A percentile compares a stretch with the other conserved stretches of the same genome.
These are phyloP conservation scores for Hibiscus mutabilis DNA, from an alignment of 345 rosid genomes.

Conservation along the genomic window DNA sequence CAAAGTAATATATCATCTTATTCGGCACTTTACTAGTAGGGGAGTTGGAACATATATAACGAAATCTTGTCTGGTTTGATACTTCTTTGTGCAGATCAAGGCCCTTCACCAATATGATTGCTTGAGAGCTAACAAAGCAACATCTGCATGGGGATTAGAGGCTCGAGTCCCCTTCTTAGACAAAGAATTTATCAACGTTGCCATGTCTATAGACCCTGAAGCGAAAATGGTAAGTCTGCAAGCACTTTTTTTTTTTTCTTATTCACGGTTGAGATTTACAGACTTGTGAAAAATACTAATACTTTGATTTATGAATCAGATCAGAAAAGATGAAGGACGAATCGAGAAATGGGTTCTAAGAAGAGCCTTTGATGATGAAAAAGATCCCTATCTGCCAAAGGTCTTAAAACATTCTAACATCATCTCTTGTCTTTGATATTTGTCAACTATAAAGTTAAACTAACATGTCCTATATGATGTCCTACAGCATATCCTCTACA, in stretches of 20 bases:
- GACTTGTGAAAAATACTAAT: background rate
- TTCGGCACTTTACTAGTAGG: background rate
- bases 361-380: conserved; percentile 81
- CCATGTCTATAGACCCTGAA: conserved; percentile 84
- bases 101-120: conserved; percentile 91
- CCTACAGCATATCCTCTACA: conserved; percentile 75
- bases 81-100: conserved; percentile 49
- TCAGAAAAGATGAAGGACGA: conserved; percentile 53
- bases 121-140: conserved; percentile 86
- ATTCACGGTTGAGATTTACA: background rate
- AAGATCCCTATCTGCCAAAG: conserved; percentile 84
- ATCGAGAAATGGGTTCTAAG: conserved; percentile 88
- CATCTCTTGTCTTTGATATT: background rate
- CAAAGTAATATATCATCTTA: conserved; percentile 40
- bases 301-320: conserved; percentile 29
- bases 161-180: conserved; percentile 91
- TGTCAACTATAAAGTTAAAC: background rate
- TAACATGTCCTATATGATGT: conserved; percentile 18
- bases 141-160: conserved; percentile 95
- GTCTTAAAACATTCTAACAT: conserved; percentile 13
- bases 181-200: conserved; percentile 69
- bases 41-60: background rate
- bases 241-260: background rate
- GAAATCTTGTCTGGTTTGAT: background rate
- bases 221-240: conserved; percentile 59